Percentiles rank a stretch among this genome's conserved stretches.
These are phyloP conservation scores for Globisporangium lucens DNA, from an alignment of 352 stramenopile genomes.

Conservation along the genomic window DNA sequence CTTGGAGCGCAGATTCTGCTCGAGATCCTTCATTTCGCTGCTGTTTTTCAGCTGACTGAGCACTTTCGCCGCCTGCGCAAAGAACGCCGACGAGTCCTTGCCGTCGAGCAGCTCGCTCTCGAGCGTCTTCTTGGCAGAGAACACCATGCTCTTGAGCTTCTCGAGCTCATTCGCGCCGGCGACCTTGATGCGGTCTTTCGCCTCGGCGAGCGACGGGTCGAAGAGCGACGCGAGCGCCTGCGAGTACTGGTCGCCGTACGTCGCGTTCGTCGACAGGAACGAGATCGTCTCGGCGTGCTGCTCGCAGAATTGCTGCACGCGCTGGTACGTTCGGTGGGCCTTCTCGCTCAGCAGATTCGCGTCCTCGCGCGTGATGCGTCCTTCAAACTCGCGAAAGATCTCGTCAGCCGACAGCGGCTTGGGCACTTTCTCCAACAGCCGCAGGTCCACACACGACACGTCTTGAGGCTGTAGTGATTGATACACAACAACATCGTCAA, in stretches of 20 bases:
- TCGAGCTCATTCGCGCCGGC: slow-evolving; percentile 47
- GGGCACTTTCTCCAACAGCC: slow-evolving; percentile 59
- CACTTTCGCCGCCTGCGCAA: slow-evolving; percentile 54
- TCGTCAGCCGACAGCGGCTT: slow-evolving; percentile 62
- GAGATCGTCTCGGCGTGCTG: slow-evolving; percentile 69
- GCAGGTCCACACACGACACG: slow-evolving; percentile 62
- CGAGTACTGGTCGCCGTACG: slow-evolving; percentile 69
- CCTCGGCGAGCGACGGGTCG: slow-evolving; percentile 62
- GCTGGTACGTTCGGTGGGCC: slow-evolving; percentile 47
- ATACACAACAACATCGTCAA: background rate
- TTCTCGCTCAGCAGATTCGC: slow-evolving; percentile 47
- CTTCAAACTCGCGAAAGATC: slow-evolving; percentile 68
- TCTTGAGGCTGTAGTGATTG: slow-evolving; percentile 34
- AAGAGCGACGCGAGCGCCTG: slow-evolving; percentile 50
- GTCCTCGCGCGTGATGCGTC: slow-evolving; percentile 59
- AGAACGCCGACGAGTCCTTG: slow-evolving; percentile 57
- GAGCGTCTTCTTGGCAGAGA: slow-evolving; percentile 51
- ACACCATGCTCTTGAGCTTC: slow-evolving; percentile 52
- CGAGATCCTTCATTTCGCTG: slow-evolving; percentile 48
- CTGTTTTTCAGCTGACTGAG: slow-evolving; percentile 63
- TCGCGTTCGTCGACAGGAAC: slow-evolving; percentile 68
- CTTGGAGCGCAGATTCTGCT: slow-evolving; percentile 39
- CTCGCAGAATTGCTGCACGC: slow-evolving; percentile 65
- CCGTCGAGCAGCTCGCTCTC: slow-evolving; percentile 68
- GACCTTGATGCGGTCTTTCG: slow-evolving; percentile 44